Percentiles rank a stretch among this genome's conserved stretches.
Conservation (phyloP, 2,329 filamentous ascomycete species). For the Arthrobotrys megalospora region DNA sequence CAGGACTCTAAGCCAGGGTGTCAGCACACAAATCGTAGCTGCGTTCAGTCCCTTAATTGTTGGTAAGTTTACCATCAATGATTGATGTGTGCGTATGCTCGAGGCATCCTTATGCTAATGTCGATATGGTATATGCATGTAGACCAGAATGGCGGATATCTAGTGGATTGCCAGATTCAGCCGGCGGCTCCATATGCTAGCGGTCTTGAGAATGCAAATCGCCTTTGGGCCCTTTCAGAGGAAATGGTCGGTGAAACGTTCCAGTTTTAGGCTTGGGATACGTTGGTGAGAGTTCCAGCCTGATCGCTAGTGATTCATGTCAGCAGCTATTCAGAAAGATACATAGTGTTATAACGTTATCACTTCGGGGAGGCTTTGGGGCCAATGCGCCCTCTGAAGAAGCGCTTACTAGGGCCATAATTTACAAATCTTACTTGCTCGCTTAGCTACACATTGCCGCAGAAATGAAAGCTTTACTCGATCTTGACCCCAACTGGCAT, state of each 20-base stretch:
- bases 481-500: no score
- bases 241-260: conserved; percentile 43
- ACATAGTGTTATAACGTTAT: no score
- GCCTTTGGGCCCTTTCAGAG: conserved; percentile 40
- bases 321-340: no score
- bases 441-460: no score
- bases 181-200: conserved; percentile 18
- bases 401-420: no score
- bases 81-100: not conserved
- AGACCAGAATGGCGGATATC: conserved; percentile 40
- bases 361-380: no score
- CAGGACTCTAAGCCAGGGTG: conserved; percentile 20
- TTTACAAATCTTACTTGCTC: no score
- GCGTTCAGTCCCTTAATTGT: conserved; percentile 33
- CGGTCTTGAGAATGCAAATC: conserved; percentile 32
- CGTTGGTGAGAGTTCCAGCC: no score
- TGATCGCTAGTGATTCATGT: no score
- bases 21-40: conserved; percentile 41
- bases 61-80: conserved; percentile 13
- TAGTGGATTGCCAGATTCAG: conserved; percentile 32
- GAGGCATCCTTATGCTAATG: not conserved
- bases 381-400: no score
- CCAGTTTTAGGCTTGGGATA: not conserved
- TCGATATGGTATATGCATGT: not conserved
- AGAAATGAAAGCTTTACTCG: no score